These are phyloP conservation scores for Collybiopsis confluens DNA, from an alignment of 768 basidiomycete species.

Conservation along the genomic window DNA sequence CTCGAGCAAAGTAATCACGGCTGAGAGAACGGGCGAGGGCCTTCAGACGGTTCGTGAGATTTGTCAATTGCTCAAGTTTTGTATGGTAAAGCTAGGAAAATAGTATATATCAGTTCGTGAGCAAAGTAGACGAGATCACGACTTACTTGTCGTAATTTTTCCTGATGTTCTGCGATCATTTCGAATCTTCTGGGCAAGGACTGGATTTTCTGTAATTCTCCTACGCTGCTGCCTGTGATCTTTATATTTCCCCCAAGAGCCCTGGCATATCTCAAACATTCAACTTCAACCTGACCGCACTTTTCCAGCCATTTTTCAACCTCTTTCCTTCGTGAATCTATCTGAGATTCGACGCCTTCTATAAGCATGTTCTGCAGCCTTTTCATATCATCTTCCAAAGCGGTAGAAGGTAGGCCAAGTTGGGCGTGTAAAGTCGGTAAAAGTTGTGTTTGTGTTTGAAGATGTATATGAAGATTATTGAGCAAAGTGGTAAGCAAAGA, in stretches of 20 bases:
- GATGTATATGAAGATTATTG: constrained; percentile 71
- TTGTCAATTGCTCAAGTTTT: constrained; percentile 70
- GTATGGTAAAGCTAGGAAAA: constrained; percentile 64
- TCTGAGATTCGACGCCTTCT: constrained; percentile 70
- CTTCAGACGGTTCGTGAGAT: constrained; percentile 63
- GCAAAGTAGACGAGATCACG: neutral
- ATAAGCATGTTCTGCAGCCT: constrained; percentile 71
- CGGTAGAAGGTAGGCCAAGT: constrained; percentile 75
- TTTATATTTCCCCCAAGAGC: constrained; percentile 73
- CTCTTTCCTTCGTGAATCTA: constrained; percentile 65
- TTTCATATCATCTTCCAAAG: constrained; percentile 77
- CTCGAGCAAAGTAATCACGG: constrained; percentile 49
- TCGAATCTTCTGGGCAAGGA: constrained; percentile 72
- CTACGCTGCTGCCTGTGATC: constrained; percentile 57
- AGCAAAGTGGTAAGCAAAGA: constrained; percentile 60
- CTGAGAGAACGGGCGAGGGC: constrained; percentile 59
- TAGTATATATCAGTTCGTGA: constrained; percentile 8
- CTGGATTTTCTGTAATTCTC: constrained; percentile 67
- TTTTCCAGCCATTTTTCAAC: constrained; percentile 71
- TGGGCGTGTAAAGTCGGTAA: constrained; percentile 80
- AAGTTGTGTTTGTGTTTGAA: constrained; percentile 77
- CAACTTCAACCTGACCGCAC: constrained; percentile 57
- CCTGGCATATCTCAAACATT: constrained; percentile 61
- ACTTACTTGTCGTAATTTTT: constrained; percentile 74
- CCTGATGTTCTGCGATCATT: constrained; percentile 64